Base-by-base conservation (phyloP, 805 yeast genomes). In the Pichia kluyveri region DNA sequence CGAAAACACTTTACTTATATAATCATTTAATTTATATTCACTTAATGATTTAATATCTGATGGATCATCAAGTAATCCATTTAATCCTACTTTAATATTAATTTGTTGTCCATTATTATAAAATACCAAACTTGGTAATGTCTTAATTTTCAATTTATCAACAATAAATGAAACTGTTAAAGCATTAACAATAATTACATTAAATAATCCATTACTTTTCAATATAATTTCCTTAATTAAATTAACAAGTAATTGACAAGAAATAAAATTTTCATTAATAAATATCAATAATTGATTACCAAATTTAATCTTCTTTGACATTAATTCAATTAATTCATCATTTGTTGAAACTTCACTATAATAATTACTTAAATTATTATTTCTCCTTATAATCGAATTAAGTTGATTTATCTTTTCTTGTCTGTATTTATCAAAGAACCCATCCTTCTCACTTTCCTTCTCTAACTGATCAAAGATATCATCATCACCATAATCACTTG, bases 151-250 rank as follows among this genome's bases (percentile, higher is more conserved):
- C 38, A 88, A 70, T 58, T 78, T 80, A 2, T 78, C 66, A 5
- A 80, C 87, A 41, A 88, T 66, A 58, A 87, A 87, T 4, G 95
- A 89, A 1, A 90, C 84, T 38, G 74, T 66, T 36, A 70, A 75
- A 0, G 86, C 96, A 17, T 44, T 17, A 1, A 48, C 31, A 14
- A 44, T 17, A 15, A 14, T 43, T 1, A 41, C 34, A 4, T 18
- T 30, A 19, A 43, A 48, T 1, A 6, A n/a, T 1, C 47, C 47
- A 7, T 23, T 23, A 10, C 47, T 30, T 4, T 15, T 9, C 26
- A 28, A n/a, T 1, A 48, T 14, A 8, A 26, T 38, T 8, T 28
- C 55, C 40, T 56, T 61, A 55, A 56, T 65, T 51, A 71, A 69
- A 5, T 68, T 60, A 51, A 80, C 76, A 83, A 86, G 77, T 19